A percentile compares a stretch with the other conserved stretches of the same genome.
Evolutionary conservation across 2,329 filamentous ascomycete genomes (phyloP).

Genomic region (Clarireedia monteithiana): DNA sequence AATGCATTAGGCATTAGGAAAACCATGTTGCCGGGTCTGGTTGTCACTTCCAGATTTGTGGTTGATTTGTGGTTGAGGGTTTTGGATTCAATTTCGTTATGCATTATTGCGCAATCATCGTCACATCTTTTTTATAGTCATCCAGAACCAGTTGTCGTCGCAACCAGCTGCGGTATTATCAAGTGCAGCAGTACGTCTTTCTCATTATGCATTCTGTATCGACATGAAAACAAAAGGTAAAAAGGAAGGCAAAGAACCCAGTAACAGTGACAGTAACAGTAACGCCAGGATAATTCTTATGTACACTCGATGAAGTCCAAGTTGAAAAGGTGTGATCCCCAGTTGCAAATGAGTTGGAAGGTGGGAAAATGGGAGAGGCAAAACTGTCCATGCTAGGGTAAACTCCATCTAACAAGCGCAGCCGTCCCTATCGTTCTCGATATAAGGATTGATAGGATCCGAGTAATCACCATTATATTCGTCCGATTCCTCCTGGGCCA

Average conservation of each 20-base stretch:
- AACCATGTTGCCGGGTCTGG: not conserved
- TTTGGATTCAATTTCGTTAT: too few relatives aligned
- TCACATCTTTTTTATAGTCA: too few relatives aligned
- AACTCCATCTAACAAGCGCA: slow-evolving; percentile 68
- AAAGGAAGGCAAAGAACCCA: slow-evolving; percentile 21
- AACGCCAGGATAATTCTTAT: slow-evolving; percentile 28
- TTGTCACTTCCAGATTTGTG: not conserved
- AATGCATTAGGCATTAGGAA: too few relatives aligned
- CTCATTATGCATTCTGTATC: slow-evolving; percentile 22
- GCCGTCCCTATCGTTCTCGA: slow-evolving; percentile 86
- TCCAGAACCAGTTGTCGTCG: not conserved
- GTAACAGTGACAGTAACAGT: not conserved
- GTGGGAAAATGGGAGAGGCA: slow-evolving; percentile 4
- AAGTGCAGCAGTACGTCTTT: slow-evolving; percentile 3
- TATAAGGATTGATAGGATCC: slow-evolving; percentile 96
- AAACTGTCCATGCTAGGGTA: slow-evolving; percentile 4
- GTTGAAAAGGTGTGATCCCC: slow-evolving; percentile 4
- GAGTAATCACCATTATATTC: slow-evolving; percentile 97
- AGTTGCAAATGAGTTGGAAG: not conserved
- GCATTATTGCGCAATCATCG: too few relatives aligned
- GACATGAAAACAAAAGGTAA: slow-evolving; percentile 14
- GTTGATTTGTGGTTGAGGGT: not conserved
- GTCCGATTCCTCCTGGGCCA: slow-evolving; percentile 94
- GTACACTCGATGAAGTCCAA: slow-evolving; percentile 19
- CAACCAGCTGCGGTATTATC: not conserved